A percentile compares a stretch with the other conserved stretches of the same genome.
phyloP scores from a whole-genome alignment of 2,329 filamentous ascomycete species.

The Fusarium zealandicum region DNA sequence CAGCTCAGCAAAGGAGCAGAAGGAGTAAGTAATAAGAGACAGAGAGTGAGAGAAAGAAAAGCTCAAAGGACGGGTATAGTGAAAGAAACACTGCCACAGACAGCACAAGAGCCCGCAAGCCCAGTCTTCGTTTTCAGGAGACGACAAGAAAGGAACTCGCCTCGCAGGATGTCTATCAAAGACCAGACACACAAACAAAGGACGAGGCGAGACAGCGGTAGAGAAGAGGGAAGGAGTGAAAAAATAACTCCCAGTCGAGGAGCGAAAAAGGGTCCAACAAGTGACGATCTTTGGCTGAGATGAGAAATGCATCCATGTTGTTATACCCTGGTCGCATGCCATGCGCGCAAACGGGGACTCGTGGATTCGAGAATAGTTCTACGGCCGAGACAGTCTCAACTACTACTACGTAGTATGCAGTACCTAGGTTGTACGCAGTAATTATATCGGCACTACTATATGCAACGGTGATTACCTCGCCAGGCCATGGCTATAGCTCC shows the following conservation, averaged over 20 bases:
- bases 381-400: background rate
- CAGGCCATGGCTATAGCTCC: too few relatives aligned
- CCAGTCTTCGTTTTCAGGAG: conserved; percentile 1
- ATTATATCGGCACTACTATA: too few relatives aligned
- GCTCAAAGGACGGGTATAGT: conserved; percentile 8
- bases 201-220: background rate
- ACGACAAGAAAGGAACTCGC: conserved; percentile 8
- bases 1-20: conserved; percentile 2
- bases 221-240: background rate
- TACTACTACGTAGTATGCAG: too few relatives aligned
- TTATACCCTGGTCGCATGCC: conserved; percentile 17
- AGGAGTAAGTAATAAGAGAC: background rate
- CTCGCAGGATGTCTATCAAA: background rate
- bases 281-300: conserved; percentile 21
- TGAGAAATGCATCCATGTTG: conserved; percentile 23
- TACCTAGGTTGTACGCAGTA: too few relatives aligned
- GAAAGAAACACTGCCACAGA: conserved; percentile 20
- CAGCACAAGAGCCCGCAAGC: conserved; percentile 13
- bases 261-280: background rate
- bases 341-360: conserved; percentile 13
- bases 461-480: too few relatives aligned
- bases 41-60: background rate
- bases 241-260: background rate
- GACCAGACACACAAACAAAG: too few relatives aligned
- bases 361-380: background rate